Conservation (phyloP, 495 filamentous ascomycete species). For the Cercophora samala region DNA sequence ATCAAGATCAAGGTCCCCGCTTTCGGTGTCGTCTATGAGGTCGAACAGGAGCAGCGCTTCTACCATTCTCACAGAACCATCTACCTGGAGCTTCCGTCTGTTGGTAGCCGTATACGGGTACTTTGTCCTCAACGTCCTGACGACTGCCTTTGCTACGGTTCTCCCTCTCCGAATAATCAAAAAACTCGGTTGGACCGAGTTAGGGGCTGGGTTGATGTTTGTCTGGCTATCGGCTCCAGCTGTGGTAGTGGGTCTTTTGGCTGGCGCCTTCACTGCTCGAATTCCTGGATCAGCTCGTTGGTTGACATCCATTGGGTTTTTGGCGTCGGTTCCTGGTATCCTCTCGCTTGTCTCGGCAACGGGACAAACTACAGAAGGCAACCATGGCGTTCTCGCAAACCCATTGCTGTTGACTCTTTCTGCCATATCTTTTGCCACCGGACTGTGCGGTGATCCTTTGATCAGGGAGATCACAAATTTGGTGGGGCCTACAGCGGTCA, state of each 20-base stretch:
- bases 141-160: constrained; percentile 27
- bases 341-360: constrained; percentile 18
- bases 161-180: constrained; percentile 26
- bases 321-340: constrained; percentile 24
- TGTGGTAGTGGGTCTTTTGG: constrained; percentile 21
- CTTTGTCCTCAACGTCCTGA: constrained; percentile 24
- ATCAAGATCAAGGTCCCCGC: constrained; percentile 20
- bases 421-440: constrained; percentile 25
- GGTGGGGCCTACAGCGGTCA: neutral
- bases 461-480: constrained; percentile 20
- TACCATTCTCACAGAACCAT: neutral
- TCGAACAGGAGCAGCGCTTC: constrained; percentile 4
- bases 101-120: constrained; percentile 28
- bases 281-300: constrained; percentile 24
- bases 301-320: constrained; percentile 24
- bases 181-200: constrained; percentile 24
- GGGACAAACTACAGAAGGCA: neutral
- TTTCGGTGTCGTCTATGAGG: neutral
- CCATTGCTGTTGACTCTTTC: constrained; percentile 18
- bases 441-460: constrained; percentile 28
- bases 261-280: constrained; percentile 17
- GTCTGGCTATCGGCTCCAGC: constrained; percentile 28
- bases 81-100: constrained; percentile 18
- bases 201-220: constrained; percentile 21
- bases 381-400: constrained; percentile 10